Conservation (phyloP, 257 asterid genomes). For the Cinchona pubescens region DNA sequence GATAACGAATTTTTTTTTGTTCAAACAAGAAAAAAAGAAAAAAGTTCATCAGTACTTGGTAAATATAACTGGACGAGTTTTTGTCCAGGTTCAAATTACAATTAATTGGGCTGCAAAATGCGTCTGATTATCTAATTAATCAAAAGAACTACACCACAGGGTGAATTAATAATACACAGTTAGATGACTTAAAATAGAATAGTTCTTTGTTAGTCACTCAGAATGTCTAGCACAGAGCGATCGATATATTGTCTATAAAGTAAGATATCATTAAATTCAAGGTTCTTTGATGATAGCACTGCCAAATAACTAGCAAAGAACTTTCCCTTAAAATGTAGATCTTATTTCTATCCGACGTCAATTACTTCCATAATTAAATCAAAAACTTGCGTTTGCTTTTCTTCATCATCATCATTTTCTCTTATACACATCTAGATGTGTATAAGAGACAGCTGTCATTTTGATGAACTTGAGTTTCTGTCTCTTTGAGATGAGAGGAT, state of each 20-base stretch:
- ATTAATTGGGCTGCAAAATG: neutral
- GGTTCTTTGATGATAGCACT: no score
- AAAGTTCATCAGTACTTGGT: neutral
- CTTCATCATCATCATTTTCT: slow-evolving; percentile 5
- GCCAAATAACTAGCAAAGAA: no score
- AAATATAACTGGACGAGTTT: slow-evolving; percentile 5
- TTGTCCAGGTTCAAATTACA: slow-evolving; percentile 3
- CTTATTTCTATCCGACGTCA: neutral
- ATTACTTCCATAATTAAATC: neutral
- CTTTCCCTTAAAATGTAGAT: no score
- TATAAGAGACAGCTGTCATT: no score
- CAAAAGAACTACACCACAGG: no score
- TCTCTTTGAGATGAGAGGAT: slow-evolving; percentile 76
- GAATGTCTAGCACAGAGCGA: no score
- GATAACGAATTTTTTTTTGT: no score
- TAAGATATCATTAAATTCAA: no score
- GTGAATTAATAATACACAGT: slow-evolving; percentile 6
- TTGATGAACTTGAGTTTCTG: slow-evolving; percentile 42
- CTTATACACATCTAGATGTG: no score
- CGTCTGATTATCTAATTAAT: neutral
- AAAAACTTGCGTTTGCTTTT: neutral
- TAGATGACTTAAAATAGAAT: neutral
- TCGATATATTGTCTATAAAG: no score
- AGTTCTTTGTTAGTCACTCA: no score
- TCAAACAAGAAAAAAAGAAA: neutral